Evolutionary conservation across 2,329 filamentous ascomycete species (phyloP).

Genomic region (Pseudocercospora crystallina): DNA sequence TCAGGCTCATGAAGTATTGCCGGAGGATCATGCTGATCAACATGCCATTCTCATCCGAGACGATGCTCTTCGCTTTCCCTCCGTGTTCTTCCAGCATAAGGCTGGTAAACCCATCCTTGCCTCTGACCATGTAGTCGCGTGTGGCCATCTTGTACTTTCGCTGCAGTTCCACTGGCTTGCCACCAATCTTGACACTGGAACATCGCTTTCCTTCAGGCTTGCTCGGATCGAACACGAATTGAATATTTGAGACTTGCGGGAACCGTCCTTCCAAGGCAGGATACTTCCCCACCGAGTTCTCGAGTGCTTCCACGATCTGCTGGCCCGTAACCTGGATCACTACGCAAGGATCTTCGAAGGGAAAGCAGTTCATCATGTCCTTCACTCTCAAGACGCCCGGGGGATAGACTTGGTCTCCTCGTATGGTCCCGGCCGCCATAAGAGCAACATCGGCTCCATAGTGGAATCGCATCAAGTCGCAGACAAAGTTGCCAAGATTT

Average conservation of each 20-base stretch:
- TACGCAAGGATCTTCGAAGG: conserved; percentile 87
- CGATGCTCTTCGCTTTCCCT: conserved; percentile 72
- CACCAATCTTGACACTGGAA: conserved; percentile 60
- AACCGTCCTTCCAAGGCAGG: conserved; percentile 82
- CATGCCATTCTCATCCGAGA: conserved; percentile 83
- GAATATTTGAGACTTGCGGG: conserved; percentile 82
- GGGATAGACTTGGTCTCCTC: conserved; percentile 85
- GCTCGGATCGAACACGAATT: conserved; percentile 68
- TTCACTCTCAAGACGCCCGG: conserved; percentile 75
- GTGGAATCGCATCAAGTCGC: conserved; percentile 84
- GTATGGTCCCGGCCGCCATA: conserved; percentile 82
- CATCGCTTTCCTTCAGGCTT: conserved; percentile 63
- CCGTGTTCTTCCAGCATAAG: conserved; percentile 75
- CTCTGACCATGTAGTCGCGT: conserved; percentile 82
- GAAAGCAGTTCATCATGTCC: conserved; percentile 56
- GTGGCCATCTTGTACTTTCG: conserved; percentile 73
- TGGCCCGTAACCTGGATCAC: conserved; percentile 70
- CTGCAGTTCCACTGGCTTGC: conserved; percentile 60
- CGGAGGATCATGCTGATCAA: conserved; percentile 82
- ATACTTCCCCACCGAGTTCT: conserved; percentile 78
- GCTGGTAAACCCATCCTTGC: conserved; percentile 72
- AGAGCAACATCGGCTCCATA: conserved; percentile 76
- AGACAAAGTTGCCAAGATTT: conserved; percentile 88
- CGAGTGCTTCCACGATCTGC: conserved; percentile 74
- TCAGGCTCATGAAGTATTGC: conserved; percentile 87